phyloP scores from a whole-genome alignment of 2,329 filamentous ascomycete species.

The Xylariaceae sp. region DNA sequence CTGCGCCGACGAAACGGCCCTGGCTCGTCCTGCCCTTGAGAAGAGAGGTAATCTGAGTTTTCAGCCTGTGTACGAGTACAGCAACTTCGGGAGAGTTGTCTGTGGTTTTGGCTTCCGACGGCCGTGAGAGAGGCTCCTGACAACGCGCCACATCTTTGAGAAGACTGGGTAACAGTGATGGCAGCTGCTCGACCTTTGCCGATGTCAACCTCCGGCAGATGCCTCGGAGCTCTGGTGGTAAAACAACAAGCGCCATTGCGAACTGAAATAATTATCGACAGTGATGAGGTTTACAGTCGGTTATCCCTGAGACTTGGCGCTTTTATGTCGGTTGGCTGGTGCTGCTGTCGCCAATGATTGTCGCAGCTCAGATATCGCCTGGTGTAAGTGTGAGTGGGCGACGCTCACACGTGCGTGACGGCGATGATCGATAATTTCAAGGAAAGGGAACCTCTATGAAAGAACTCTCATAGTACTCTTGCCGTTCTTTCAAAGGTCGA shows the following conservation, averaged over 20 bases:
- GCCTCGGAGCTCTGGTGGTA: constrained; percentile 55
- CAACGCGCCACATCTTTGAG: constrained; percentile 55
- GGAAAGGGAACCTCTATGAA: neutral
- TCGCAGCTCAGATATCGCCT: neutral
- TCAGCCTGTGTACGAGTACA: constrained; percentile 74
- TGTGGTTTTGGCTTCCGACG: constrained; percentile 56
- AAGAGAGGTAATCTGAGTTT: constrained; percentile 70
- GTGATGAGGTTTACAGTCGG: neutral
- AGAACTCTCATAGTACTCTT: neutral
- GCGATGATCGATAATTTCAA: neutral
- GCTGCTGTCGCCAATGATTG: neutral
- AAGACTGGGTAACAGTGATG: constrained; percentile 65
- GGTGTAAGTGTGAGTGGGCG: neutral
- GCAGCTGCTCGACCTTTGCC: constrained; percentile 66
- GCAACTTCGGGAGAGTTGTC: constrained; percentile 58
- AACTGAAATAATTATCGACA: neutral
- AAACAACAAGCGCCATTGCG: constrained; percentile 34
- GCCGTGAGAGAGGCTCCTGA: constrained; percentile 55
- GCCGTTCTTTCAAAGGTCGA: neutral
- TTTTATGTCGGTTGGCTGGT: neutral
- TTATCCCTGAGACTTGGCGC: neutral
- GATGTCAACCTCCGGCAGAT: constrained; percentile 67
- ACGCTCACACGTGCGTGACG: neutral
- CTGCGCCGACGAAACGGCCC: constrained; percentile 71
- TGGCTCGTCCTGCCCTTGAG: constrained; percentile 70